phyloP scores from a whole-genome alignment of 2,329 filamentous ascomycete genomes.

The Saccharata proteae region DNA sequence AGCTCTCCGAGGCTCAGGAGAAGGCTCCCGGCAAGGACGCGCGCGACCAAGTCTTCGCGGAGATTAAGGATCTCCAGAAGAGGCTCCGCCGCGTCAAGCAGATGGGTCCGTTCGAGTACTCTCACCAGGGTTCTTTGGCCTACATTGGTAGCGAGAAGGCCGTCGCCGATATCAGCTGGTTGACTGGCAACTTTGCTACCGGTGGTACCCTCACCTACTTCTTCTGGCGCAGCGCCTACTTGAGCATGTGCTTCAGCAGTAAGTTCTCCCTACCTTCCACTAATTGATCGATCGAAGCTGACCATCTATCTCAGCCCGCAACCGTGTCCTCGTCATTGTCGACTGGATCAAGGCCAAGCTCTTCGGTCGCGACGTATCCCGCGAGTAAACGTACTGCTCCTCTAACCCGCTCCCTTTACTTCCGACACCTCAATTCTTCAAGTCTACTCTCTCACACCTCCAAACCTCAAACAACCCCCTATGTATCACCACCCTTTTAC shows the following conservation, averaged over 20 bases:
- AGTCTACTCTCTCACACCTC: too few species aligned
- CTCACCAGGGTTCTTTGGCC: conserved; percentile 88
- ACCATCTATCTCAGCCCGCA: conserved; percentile 53
- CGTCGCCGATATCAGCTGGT: conserved; percentile 93
- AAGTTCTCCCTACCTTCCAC: conserved; percentile 36
- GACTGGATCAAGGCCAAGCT: conserved; percentile 97
- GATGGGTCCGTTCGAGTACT: conserved; percentile 96
- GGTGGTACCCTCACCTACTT: conserved; percentile 92
- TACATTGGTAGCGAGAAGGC: conserved; percentile 98
- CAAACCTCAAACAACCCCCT: not conserved
- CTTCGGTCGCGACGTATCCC: conserved; percentile 88
- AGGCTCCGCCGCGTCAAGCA: conserved; percentile 82
- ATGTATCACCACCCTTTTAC: not conserved
- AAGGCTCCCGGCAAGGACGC: conserved; percentile 55
- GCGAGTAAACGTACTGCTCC: conserved; percentile 45
- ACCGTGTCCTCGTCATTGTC: conserved; percentile 80
- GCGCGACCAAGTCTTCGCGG: conserved; percentile 47
- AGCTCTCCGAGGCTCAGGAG: conserved; percentile 49
- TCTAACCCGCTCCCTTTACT: too few species aligned
- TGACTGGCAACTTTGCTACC: conserved; percentile 89
- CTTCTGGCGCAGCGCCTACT: conserved; percentile 95
- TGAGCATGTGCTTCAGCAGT: conserved; percentile 99
- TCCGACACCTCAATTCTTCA: too few species aligned
- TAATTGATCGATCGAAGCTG: conserved; percentile 5
- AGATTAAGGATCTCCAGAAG: conserved; percentile 81